Conservation (phyloP, 805 yeast genomes). For the Candida quercuum region DNA sequence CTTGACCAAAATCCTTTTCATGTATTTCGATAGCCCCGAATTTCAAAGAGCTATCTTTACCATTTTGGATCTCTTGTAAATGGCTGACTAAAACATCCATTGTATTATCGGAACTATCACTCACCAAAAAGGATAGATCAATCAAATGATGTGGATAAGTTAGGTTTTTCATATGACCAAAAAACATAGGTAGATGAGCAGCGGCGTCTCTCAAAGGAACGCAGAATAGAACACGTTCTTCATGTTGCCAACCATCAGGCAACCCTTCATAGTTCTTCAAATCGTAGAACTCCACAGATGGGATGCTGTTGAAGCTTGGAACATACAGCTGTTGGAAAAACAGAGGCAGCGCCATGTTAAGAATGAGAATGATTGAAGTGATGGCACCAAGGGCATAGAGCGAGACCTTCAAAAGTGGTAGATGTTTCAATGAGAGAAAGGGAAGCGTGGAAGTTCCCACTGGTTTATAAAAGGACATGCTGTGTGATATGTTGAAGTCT, state of each 20-base stretch:
- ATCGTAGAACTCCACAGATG: slow-evolving; percentile 65
- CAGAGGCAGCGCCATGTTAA: slow-evolving; percentile 9
- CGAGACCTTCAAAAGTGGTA: not conserved
- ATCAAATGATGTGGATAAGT: slow-evolving; percentile 86
- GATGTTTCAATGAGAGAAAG: not conserved
- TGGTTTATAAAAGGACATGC: not conserved
- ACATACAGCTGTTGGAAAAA: slow-evolving; percentile 20
- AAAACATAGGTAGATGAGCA: slow-evolving; percentile 84
- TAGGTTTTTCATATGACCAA: slow-evolving; percentile 71
- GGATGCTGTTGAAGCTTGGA: slow-evolving; percentile 30
- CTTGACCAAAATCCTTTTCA: slow-evolving; percentile 92
- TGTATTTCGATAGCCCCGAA: slow-evolving; percentile 83
- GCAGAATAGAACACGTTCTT: slow-evolving; percentile 77
- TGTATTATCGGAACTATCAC: slow-evolving; percentile 88
- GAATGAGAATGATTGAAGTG: slow-evolving; percentile 10
- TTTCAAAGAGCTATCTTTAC: slow-evolving; percentile 52
- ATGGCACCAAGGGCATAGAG: slow-evolving; percentile 10
- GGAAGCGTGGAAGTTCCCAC: not conserved
- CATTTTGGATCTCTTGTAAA: slow-evolving; percentile 60
- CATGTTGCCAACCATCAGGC: slow-evolving; percentile 77
- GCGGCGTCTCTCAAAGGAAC: slow-evolving; percentile 94
- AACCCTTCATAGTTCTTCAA: slow-evolving; percentile 61
- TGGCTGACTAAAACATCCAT: slow-evolving; percentile 59
- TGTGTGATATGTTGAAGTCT: not conserved
- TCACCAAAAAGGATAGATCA: slow-evolving; percentile 80